A percentile compares a stretch with the other conserved stretches of the same genome.
Evolutionary conservation across 495 filamentous ascomycete species (phyloP).

Genomic region (Penicillium silybi): DNA sequence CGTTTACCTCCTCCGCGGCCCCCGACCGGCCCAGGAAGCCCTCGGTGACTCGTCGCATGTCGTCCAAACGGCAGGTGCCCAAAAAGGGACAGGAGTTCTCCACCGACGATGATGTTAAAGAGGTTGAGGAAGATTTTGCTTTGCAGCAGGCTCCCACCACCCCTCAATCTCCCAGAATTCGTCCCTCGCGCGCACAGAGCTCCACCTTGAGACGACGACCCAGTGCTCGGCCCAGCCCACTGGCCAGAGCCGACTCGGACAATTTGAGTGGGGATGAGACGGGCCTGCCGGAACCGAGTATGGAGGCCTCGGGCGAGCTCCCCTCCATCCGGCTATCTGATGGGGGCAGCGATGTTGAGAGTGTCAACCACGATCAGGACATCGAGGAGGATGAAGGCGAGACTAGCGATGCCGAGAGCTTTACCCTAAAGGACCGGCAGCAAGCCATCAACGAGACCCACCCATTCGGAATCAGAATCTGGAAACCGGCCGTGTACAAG

Average conservation of each 20-base stretch:
- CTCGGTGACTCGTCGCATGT: constrained; percentile 62
- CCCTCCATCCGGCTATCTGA: constrained; percentile 26
- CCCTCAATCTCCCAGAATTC: constrained; percentile 37
- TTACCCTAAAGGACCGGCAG: constrained; percentile 82
- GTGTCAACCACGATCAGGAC: constrained; percentile 20
- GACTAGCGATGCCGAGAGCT: constrained; percentile 75
- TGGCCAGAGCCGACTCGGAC: constrained; percentile 58
- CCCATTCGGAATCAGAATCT: constrained; percentile 96
- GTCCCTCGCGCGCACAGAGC: constrained; percentile 41
- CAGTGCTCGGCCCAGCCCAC: constrained; percentile 51
- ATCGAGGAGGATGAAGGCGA: constrained; percentile 46
- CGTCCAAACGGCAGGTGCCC: constrained; percentile 68
- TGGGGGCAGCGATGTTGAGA: constrained; percentile 14
- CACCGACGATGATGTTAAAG: constrained; percentile 82
- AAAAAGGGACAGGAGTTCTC: constrained; percentile 87
- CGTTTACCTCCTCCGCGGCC: constrained; percentile 47
- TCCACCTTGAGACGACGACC: constrained; percentile 71
- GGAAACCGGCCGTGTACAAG: constrained; percentile 98
- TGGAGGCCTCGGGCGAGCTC: constrained; percentile 18
- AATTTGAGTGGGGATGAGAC: constrained; percentile 44
- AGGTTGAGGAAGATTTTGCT: constrained; percentile 62
- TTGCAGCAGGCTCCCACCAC: constrained; percentile 30
- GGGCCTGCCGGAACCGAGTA: constrained; percentile 29
- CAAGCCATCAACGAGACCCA: constrained; percentile 98
- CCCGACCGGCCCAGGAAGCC: constrained; percentile 67